Evolutionary conservation across 768 basidiomycete species (phyloP), one percentile per base, ranked within the genome.

Genomic region (Hygrophorus russula): DNA sequence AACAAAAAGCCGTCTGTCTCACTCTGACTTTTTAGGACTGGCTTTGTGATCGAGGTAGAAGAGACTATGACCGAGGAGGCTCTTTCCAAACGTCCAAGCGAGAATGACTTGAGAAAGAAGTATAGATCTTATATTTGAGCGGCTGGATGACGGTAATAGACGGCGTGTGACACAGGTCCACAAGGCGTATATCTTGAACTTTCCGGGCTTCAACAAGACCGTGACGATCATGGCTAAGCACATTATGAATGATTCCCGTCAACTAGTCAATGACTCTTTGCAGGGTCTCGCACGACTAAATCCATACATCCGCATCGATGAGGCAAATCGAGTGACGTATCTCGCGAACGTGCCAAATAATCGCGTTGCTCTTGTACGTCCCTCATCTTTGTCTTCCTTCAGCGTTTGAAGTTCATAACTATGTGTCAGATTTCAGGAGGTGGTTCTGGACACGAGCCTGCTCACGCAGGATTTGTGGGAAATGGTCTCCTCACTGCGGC

Each of bases 381-480:
- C 85, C 42, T 68, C 89, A 33, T 78, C 81, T 53, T 60, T 76
- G 41, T 63, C 73, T 18, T 51, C 62, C n/a, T 71, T 60, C 27
- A 75, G 82, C 57, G 71, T 64, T 17, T 78, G 78, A 55, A 89
- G 91, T 34, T 74, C 82, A 2, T 65, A 91, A 11, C 68, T 91
- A 52, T 88, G 83, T 53, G 24, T 24, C 24, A 24, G 24, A 24
- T 24, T 24, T 24, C 24, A 24, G 88, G 88, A 7, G 88, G 89
- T 4, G 88, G 89, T 27, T 78, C 82, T 18, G 87, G 93, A 4
- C 93, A 96, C 56, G 93, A 96, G 54, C 93, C 93, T 5, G 76
- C 90, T 12, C 90, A 92, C 61, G 76, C 87, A 4, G 85, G 78
- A 1, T 92, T 85, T 52, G 90, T 94, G n/a, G 91, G 89, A 15